Conservation (phyloP, 1,284 basidiomycete species). For the Ceratobasidium sp. region DNA sequence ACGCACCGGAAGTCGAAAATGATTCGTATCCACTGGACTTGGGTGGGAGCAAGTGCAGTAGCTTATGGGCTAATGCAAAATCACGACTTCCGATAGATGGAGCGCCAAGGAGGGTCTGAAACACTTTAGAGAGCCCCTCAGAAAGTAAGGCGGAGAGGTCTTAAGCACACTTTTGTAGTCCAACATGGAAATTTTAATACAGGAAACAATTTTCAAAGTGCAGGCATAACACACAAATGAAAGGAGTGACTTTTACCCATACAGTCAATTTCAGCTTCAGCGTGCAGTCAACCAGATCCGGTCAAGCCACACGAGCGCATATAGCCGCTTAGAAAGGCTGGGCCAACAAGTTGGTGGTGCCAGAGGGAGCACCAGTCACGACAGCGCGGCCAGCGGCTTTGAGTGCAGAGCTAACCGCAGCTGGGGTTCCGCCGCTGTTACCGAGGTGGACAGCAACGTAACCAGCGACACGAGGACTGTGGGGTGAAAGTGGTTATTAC, state of each 20-base stretch:
- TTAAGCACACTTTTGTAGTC: too few species aligned
- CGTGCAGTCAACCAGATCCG: not conserved
- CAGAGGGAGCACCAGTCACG: conserved; percentile 26
- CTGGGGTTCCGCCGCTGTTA: not conserved
- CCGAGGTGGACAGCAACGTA: conserved; percentile 35
- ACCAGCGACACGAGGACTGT: conserved; percentile 45
- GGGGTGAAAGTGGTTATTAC: too few species aligned
- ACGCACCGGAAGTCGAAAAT: too few species aligned
- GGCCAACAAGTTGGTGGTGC: not conserved
- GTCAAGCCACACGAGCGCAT: not conserved
- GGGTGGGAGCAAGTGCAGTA: too few species aligned
- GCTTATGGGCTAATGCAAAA: too few species aligned
- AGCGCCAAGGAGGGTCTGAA: too few species aligned
- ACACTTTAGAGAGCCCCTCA: too few species aligned
- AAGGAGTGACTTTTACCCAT: not conserved
- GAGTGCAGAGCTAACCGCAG: conserved; percentile 26
- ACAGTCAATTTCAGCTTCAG: not conserved
- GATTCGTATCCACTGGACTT: too few species aligned
- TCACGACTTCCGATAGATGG: too few species aligned
- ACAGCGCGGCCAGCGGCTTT: conserved; percentile 11
- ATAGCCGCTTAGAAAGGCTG: not conserved
- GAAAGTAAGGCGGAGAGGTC: too few species aligned
- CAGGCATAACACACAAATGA: not conserved
- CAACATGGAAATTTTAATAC: not conserved
- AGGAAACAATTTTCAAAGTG: not conserved